Evolutionary conservation across 352 stramenopile genomes (phyloP).

Genomic region (Phytophthora sp.): DNA sequence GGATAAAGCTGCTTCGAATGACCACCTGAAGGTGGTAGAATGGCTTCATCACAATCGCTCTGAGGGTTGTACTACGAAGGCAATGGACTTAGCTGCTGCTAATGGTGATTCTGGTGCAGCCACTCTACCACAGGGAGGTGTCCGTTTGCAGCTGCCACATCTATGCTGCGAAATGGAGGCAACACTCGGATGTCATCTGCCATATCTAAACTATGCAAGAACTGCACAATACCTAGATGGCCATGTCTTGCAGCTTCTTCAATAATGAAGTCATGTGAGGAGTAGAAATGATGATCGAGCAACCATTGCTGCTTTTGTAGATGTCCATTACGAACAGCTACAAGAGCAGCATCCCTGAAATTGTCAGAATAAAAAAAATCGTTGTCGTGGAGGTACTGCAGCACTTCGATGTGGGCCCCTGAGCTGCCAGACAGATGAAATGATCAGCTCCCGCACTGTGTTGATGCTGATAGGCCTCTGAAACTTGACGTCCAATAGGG

Average conservation of each 20-base stretch:
- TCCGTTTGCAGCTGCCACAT: constrained; percentile 2
- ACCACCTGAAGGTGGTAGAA: neutral
- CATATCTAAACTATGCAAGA: neutral
- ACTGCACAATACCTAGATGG: constrained; percentile 6
- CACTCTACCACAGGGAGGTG: constrained; percentile 2
- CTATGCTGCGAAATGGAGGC: constrained; percentile 6
- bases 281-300: neutral
- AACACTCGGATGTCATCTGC: neutral
- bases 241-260: constrained; percentile 14
- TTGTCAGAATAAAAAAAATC: constrained; percentile 4
- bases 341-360: constrained; percentile 3
- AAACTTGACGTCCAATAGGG: neutral
- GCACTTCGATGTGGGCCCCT: constrained; percentile 4
- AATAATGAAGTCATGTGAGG: constrained; percentile 2
- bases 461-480: constrained; percentile 8
- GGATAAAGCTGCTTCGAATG: neutral
- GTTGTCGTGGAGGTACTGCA: constrained; percentile 8
- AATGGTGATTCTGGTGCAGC: neutral
- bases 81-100: constrained; percentile 3
- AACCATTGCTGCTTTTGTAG: constrained; percentile 10
- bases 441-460: constrained; percentile 12
- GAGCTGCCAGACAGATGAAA: constrained; percentile 10
- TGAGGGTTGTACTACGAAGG: neutral
- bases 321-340: constrained; percentile 6
- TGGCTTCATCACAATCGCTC: neutral